Conservation (phyloP, 352 stramenopile species). For the Globisporangium nagaii region DNA sequence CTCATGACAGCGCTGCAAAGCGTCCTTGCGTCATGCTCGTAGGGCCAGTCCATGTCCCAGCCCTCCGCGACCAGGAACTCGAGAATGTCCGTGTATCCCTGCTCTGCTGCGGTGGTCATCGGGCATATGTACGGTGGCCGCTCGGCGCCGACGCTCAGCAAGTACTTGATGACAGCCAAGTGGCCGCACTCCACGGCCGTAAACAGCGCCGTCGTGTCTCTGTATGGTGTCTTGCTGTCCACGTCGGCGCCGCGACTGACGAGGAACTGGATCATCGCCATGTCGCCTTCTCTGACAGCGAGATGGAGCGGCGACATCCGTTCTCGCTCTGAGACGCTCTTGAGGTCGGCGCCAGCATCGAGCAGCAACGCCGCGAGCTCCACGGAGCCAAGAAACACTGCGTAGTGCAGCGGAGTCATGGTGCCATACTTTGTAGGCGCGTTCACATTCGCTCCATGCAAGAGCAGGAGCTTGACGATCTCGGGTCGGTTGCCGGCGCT, state of each 20-base stretch:
- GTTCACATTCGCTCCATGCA: conserved; percentile 1
- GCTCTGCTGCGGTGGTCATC: conserved; percentile 5
- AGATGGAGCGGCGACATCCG: conserved; percentile 7
- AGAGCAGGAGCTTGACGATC: conserved; percentile 3
- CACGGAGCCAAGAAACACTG: background rate
- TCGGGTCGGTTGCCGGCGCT: too few species aligned
- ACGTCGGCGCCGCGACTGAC: background rate
- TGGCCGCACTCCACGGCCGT: conserved; percentile 12
- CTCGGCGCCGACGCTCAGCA: background rate
- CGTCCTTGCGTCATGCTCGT: background rate
- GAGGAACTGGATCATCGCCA: conserved; percentile 9
- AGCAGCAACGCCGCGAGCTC: background rate
- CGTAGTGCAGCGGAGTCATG: conserved; percentile 2
- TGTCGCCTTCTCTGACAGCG: background rate
- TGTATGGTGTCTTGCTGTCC: background rate
- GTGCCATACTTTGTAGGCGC: background rate
- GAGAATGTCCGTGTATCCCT: conserved; percentile 3
- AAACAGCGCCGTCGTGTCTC: conserved; percentile 1
- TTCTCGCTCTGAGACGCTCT: background rate
- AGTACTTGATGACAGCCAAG: conserved; percentile 1
- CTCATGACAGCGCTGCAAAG: conserved; percentile 1
- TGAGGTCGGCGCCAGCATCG: background rate
- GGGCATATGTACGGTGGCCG: conserved; percentile 1
- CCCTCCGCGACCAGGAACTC: conserved; percentile 1
- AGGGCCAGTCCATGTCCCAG: background rate